Percentiles rank a stretch among this genome's conserved stretches.
phyloP scores from a whole-genome alignment of 495 filamentous ascomycete genomes.

The Penicillium robsamsonii region DNA sequence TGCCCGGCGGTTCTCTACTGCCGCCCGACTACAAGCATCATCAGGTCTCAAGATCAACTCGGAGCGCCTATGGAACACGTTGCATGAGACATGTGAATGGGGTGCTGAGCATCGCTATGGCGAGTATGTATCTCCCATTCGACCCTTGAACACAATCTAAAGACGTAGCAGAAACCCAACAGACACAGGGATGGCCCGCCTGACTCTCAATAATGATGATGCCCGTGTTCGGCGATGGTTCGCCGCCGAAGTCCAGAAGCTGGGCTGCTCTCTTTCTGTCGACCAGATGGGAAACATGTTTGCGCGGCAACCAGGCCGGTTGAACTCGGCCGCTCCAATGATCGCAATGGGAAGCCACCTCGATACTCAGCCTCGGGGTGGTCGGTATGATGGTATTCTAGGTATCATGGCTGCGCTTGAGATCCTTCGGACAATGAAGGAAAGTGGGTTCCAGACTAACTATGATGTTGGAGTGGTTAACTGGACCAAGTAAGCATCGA shows the following conservation, averaged over 20 bases:
- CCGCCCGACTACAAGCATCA: conserved; percentile 12
- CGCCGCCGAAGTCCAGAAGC: conserved; percentile 52
- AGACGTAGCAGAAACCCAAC: conserved; percentile 12
- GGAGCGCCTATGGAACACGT: conserved; percentile 32
- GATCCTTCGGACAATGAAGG: conserved; percentile 62
- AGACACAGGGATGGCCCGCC: conserved; percentile 60
- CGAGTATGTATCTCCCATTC: conserved; percentile 21
- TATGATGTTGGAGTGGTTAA: conserved; percentile 67
- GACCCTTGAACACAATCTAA: conserved; percentile 7
- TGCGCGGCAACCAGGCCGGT: conserved; percentile 56
- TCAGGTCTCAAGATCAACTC: conserved; percentile 35
- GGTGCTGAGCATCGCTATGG: conserved; percentile 33
- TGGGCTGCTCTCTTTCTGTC: conserved; percentile 59
- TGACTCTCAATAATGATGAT: conserved; percentile 66
- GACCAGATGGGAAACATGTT: conserved; percentile 74
- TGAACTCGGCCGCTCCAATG: conserved; percentile 34
- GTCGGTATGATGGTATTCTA: conserved; percentile 70
- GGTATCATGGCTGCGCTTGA: conserved; percentile 68
- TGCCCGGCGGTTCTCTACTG: conserved; percentile 19
- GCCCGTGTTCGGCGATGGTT: conserved; percentile 71
- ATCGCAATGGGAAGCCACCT: conserved; percentile 50
- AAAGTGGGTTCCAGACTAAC: conserved; percentile 60
- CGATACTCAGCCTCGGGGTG: conserved; percentile 66
- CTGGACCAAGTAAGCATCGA: conserved; percentile 61
- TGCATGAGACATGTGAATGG: conserved; percentile 39